phyloP scores from a whole-genome alignment of 2,329 filamentous ascomycete genomes.

The Gliomastix tumulicola region DNA sequence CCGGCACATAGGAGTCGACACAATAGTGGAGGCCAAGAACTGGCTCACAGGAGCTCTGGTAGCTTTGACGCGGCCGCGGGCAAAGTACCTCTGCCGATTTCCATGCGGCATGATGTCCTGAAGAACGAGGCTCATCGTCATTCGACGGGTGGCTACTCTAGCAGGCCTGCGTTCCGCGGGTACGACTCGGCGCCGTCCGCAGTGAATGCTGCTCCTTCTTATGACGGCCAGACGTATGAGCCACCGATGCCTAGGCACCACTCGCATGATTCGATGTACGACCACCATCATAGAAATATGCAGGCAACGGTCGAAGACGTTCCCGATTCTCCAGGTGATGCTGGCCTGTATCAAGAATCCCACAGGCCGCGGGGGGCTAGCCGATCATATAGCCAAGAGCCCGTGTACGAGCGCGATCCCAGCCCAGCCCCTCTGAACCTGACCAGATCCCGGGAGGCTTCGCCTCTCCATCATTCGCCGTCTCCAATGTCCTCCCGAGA shows the following conservation, averaged over 20 bases:
- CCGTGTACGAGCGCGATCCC: constrained; percentile 12
- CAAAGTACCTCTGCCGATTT: constrained; percentile 37
- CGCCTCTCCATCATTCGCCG: constrained; percentile 3
- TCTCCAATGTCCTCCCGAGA: constrained; percentile 1
- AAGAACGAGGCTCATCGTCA: constrained; percentile 50
- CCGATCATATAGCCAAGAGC: constrained; percentile 10
- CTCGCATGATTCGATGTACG: constrained; percentile 42
- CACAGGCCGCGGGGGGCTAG: too few species aligned
- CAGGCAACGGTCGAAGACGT: constrained; percentile 60
- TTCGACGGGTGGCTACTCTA: constrained; percentile 36
- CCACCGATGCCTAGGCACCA: constrained; percentile 35
- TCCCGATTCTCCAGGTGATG: constrained; percentile 47
- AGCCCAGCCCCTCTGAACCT: constrained; percentile 39
- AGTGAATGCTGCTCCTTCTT: constrained; percentile 16
- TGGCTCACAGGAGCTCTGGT: constrained; percentile 27
- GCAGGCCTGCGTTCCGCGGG: constrained; percentile 44
- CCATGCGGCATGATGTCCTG: constrained; percentile 53
- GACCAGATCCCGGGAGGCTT: constrained; percentile 18
- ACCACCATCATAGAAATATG: constrained; percentile 41
- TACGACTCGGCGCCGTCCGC: constrained; percentile 39
- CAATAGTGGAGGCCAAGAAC: constrained; percentile 35
- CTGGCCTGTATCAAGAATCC: constrained; percentile 14
- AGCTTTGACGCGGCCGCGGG: constrained; percentile 31
- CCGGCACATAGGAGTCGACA: constrained; percentile 45
- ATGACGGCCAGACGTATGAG: constrained; percentile 22